Evolutionary conservation across 208 protist species (phyloP).

Genomic region (Trypanosoma melophagium): DNA sequence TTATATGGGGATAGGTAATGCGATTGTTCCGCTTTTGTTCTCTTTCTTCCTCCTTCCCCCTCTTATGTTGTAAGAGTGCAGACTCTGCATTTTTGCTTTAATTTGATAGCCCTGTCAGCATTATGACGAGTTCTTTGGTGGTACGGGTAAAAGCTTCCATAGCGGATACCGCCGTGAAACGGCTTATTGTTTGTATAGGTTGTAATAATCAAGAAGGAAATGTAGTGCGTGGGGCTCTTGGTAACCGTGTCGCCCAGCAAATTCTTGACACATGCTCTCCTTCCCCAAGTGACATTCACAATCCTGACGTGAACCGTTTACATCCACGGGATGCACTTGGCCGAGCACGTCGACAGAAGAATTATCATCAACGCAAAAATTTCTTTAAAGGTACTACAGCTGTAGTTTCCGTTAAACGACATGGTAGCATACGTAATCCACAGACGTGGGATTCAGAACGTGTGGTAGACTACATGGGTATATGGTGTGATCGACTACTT

Average conservation of each 20-base stretch:
- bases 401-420: conserved; percentile 1
- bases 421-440: conserved; percentile 35
- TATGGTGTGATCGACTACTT: conserved; percentile 85
- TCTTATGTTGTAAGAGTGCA: conserved; percentile 4
- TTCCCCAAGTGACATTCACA: conserved; percentile 69
- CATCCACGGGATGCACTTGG: conserved; percentile 67
- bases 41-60: conserved; percentile 9
- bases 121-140: conserved; percentile 12
- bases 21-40: too few species aligned
- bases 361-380: conserved; percentile 8
- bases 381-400: conserved; percentile 6
- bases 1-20: background rate
- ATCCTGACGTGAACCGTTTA: conserved; percentile 48
- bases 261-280: conserved; percentile 63
- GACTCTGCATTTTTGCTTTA: background rate
- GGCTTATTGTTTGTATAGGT: conserved; percentile 66
- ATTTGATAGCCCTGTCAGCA: background rate
- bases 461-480: conserved; percentile 65
- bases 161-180: conserved; percentile 21
- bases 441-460: conserved; percentile 78
- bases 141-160: conserved; percentile 21
- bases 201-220: conserved; percentile 12
- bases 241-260: conserved; percentile 36
- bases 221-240: conserved; percentile 40
- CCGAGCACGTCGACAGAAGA: conserved; percentile 37